Percentiles rank a stretch among this genome's conserved stretches.
These are phyloP conservation scores for Populus hybrid DNA, from an alignment of 441 rosid species.

Conservation along the genomic window DNA sequence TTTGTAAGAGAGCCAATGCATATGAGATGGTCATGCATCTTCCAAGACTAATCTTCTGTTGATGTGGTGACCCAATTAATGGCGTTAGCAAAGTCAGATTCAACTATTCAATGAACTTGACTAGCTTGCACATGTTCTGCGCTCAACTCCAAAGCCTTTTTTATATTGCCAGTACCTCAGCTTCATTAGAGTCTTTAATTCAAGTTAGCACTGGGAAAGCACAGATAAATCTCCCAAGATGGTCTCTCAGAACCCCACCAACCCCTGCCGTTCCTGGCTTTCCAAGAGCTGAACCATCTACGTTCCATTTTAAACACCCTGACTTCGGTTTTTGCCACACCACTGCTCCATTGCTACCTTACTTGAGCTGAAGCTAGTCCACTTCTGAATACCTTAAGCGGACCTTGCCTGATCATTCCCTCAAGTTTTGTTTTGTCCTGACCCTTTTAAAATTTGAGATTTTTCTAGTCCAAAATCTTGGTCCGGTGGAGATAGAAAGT, in stretches of 20 bases:
- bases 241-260: neutral
- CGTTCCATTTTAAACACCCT: neutral
- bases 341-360: neutral
- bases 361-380: neutral
- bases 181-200: too few relatives aligned
- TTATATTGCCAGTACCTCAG: too few relatives aligned
- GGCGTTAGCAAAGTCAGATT: neutral
- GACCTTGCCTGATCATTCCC: neutral
- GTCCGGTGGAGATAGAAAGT: neutral
- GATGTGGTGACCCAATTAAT: neutral
- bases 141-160: neutral
- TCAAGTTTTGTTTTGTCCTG: too few relatives aligned
- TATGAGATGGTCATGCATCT: too few relatives aligned
- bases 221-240: neutral
- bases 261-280: neutral
- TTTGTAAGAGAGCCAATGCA: too few relatives aligned
- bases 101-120: neutral
- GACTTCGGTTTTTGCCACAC: neutral
- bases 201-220: neutral
- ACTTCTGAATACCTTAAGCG: neutral
- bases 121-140: neutral
- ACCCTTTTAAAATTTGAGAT: neutral
- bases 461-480: neutral
- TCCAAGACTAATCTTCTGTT: neutral
- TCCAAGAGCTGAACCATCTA: too few relatives aligned